Conservation (phyloP, 805 yeast genomes). For the Cyberlindnera petersonii region DNA sequence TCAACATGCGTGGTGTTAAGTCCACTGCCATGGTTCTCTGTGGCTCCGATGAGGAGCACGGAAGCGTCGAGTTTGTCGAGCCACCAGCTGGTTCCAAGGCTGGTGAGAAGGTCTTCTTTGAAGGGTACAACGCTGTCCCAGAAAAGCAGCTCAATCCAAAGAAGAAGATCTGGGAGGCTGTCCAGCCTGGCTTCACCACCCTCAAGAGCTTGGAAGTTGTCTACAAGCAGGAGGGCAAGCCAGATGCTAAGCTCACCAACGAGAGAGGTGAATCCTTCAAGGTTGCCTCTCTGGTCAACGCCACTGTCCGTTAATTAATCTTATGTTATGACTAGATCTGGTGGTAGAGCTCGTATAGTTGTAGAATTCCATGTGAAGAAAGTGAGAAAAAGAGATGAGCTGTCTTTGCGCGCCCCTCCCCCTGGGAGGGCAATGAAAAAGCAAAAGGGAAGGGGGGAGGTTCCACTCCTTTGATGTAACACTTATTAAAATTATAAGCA, state of each 20-base stretch:
- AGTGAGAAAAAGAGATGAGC: neutral
- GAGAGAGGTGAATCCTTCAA: constrained; percentile 74
- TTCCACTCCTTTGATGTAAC: too few species aligned
- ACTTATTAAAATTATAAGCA: too few species aligned
- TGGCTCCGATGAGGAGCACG: constrained; percentile 62
- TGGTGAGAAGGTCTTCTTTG: constrained; percentile 95
- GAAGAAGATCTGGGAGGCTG: constrained; percentile 95
- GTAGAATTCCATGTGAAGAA: too few species aligned
- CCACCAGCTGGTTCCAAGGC: constrained; percentile 93
- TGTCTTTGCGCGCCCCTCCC: too few species aligned
- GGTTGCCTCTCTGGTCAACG: constrained; percentile 66
- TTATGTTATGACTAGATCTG: neutral
- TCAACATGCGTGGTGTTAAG: constrained; percentile 95
- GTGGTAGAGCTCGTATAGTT: too few species aligned
- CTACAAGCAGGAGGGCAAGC: constrained; percentile 74
- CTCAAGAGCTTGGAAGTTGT: constrained; percentile 71
- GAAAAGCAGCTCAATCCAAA: constrained; percentile 93
- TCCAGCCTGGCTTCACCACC: constrained; percentile 89
- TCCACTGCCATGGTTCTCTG: constrained; percentile 97
- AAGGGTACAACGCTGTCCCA: constrained; percentile 84
- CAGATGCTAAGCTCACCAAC: constrained; percentile 65
- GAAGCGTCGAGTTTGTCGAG: constrained; percentile 82
- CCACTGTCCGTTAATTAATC: constrained; percentile 63
- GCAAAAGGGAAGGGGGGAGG: too few species aligned
- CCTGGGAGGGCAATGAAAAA: too few species aligned